A percentile compares a stretch with the other conserved stretches of the same genome.
These are phyloP conservation scores for Oryza brachyantha DNA, from an alignment of 176 grass and related monocot genomes.

Conservation along the genomic window DNA sequence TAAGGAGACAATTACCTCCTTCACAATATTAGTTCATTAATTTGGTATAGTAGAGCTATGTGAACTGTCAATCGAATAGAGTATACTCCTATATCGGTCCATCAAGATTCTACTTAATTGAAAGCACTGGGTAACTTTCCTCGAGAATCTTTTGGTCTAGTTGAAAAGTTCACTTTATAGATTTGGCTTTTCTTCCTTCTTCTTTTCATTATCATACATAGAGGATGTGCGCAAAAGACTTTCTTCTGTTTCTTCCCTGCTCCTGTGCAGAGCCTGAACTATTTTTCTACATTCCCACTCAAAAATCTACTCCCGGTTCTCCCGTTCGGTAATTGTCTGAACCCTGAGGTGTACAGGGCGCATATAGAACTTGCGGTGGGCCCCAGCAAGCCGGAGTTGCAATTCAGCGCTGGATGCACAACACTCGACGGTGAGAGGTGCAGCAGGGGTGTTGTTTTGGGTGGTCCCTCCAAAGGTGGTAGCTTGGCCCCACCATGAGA, in stretches of 20 bases:
- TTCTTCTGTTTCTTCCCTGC: neutral
- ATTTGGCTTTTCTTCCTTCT: neutral
- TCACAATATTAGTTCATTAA: neutral
- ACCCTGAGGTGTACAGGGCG: neutral
- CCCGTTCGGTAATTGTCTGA: neutral
- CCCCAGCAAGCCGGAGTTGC: conserved; percentile 9
- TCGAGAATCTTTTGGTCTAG: conserved; percentile 4
- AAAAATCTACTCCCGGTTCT: neutral
- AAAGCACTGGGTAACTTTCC: neutral
- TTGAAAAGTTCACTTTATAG: conserved; percentile 1
- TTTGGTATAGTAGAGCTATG: neutral
- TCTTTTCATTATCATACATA: neutral
- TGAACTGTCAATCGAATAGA: neutral
- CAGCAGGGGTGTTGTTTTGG: neutral
- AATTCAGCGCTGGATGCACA: conserved; percentile 34
- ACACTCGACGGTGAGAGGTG: neutral
- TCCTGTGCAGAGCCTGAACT: neutral
- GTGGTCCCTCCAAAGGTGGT: conserved; percentile 19
- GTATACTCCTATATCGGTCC: neutral
- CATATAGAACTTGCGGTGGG: conserved; percentile 2
- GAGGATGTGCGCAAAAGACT: neutral
- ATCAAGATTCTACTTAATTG: conserved; percentile 14
- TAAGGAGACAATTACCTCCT: neutral
- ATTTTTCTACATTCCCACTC: neutral
- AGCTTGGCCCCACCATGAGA: neutral